Conservation (phyloP, 2,329 filamentous ascomycete species). For the Trichoderma asperellum region DNA sequence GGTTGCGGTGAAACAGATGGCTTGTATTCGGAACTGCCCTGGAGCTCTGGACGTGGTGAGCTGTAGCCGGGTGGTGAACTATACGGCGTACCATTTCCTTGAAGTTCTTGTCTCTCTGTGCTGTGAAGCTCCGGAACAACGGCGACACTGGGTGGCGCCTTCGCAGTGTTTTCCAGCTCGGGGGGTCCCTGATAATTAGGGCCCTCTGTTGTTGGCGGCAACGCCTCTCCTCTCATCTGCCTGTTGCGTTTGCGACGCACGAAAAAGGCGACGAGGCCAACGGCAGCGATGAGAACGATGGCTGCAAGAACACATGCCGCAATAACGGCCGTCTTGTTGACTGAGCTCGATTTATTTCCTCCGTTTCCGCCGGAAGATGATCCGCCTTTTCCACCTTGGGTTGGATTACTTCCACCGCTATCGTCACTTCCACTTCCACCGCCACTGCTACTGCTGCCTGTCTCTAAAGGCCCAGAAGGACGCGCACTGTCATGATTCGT, state of each 20-base stretch:
- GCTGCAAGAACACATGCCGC: conserved; percentile 39
- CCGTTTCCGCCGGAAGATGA: conserved; percentile 16
- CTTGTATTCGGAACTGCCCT: conserved; percentile 34
- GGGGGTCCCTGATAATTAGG: conserved; percentile 29
- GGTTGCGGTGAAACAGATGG: conserved; percentile 29
- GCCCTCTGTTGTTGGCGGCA: conserved; percentile 30
- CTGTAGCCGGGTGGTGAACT: conserved; percentile 33
- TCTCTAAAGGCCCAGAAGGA: conserved; percentile 26
- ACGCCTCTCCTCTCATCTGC: conserved; percentile 33
- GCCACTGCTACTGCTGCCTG: conserved; percentile 31
- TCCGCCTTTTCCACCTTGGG: conserved; percentile 17
- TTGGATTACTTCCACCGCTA: background rate
- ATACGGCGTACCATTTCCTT: conserved; percentile 32
- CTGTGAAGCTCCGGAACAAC: conserved; percentile 32
- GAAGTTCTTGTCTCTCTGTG: conserved; percentile 36
- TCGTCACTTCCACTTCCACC: conserved; percentile 30
- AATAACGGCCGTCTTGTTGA: conserved; percentile 42
- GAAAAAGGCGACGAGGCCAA: conserved; percentile 43
- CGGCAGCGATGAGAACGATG: conserved; percentile 36
- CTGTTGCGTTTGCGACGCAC: conserved; percentile 42
- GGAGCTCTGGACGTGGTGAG: conserved; percentile 37
- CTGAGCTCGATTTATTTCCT: conserved; percentile 27
- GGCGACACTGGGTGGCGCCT: conserved; percentile 21
- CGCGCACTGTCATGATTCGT: conserved; percentile 30
- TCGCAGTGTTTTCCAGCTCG: conserved; percentile 36